phyloP scores from a whole-genome alignment of 257 asterid genomes.

The Salvia miltiorrhiza region DNA sequence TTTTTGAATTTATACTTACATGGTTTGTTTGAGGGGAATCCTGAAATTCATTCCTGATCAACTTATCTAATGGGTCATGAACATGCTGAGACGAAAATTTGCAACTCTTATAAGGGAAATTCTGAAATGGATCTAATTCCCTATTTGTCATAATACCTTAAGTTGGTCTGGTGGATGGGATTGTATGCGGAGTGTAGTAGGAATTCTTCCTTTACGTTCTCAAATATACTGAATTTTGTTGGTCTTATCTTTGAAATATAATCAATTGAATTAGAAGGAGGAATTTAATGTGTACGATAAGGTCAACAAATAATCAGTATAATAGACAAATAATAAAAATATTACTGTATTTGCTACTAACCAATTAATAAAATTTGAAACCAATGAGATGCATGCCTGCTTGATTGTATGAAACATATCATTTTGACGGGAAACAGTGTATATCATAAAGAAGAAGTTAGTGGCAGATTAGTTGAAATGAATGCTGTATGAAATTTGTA shows the following conservation, averaged over 20 bases:
- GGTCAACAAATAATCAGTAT: not conserved
- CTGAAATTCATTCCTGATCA: not conserved
- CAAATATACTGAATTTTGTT: not conserved
- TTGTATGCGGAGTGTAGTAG: not conserved
- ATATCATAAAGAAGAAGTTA: not conserved
- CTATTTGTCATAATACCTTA: no score
- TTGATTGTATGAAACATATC: not conserved
- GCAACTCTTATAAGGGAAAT: not conserved
- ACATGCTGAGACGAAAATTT: not conserved
- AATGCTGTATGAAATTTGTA: not conserved
- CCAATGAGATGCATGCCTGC: not conserved
- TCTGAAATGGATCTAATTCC: not conserved
- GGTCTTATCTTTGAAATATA: not conserved
- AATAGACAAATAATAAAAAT: not conserved
- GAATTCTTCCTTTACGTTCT: not conserved
- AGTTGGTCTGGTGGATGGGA: not conserved
- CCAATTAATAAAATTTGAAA: not conserved
- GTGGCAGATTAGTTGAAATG: not conserved
- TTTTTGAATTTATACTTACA: not conserved
- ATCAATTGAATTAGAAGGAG: not conserved
- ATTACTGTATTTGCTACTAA: not conserved
- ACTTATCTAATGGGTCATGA: not conserved
- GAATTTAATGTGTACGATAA: not conserved
- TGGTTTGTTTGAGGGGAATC: not conserved
- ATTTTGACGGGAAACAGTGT: not conserved